These are phyloP conservation scores for Russula lepida DNA, from an alignment of 768 basidiomycete species.

Conservation along the genomic window DNA sequence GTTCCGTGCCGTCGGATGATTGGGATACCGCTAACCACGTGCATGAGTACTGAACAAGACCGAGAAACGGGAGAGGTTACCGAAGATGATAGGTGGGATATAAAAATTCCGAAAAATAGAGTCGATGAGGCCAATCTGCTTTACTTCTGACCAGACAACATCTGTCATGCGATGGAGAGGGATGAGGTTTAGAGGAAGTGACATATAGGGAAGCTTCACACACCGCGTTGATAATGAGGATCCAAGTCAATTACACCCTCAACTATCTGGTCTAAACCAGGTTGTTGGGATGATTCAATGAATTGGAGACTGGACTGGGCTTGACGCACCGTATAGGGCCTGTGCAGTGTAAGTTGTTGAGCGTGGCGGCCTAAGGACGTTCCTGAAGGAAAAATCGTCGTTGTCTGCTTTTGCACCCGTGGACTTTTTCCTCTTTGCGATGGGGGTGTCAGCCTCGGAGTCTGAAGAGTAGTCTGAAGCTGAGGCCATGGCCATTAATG, in stretches of 20 bases:
- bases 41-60: background rate
- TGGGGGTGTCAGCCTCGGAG: slow-evolving; percentile 14
- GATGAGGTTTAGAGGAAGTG: background rate
- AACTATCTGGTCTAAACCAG: slow-evolving; percentile 38
- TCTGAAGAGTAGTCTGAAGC: slow-evolving; percentile 13
- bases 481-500: background rate
- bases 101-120: slow-evolving; percentile 57
- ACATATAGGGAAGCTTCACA: slow-evolving; percentile 26
- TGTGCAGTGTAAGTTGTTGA: slow-evolving; percentile 59
- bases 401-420: slow-evolving; percentile 22
- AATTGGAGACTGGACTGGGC: too few relatives aligned
- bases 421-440: slow-evolving; percentile 7
- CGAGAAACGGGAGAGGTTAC: slow-evolving; percentile 29
- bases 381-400: slow-evolving; percentile 24
- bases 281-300: background rate
- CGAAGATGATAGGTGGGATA: slow-evolving; percentile 59
- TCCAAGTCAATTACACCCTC: slow-evolving; percentile 44
- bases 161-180: slow-evolving; percentile 28
- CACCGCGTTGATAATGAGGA: slow-evolving; percentile 55
- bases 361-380: slow-evolving; percentile 46
- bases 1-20: slow-evolving; percentile 36
- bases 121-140: slow-evolving; percentile 56
- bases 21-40: slow-evolving; percentile 32
- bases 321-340: slow-evolving; percentile 43
- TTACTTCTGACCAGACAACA: slow-evolving; percentile 55